Conservation (phyloP, 371 early-diverging fungal species). For the Rhizopus sp. region DNA sequence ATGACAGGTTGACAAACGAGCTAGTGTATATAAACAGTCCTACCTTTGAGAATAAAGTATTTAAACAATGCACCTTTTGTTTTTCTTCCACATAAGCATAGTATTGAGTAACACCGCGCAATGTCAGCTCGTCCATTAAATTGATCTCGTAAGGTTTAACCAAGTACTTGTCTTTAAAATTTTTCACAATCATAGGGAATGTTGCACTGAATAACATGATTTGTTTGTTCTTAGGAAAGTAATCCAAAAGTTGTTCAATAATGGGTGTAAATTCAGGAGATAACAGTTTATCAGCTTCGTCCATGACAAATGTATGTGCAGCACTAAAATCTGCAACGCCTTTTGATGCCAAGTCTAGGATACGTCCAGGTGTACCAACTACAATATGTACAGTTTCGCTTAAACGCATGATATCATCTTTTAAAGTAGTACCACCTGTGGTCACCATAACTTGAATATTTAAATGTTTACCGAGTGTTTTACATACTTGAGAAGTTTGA, state of each 20-base stretch:
- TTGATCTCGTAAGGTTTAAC: slow-evolving; percentile 96
- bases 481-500: slow-evolving; percentile 94
- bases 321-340: slow-evolving; percentile 85
- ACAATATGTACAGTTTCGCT: slow-evolving; percentile 90
- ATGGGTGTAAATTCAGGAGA: slow-evolving; percentile 95
- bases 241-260: slow-evolving; percentile 87
- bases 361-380: slow-evolving; percentile 97
- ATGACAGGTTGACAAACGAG: not conserved
- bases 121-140: slow-evolving; percentile 97
- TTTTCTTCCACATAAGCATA: slow-evolving; percentile 97
- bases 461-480: slow-evolving; percentile 90
- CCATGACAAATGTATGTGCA: slow-evolving; percentile 92
- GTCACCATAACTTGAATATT: slow-evolving; percentile 93
- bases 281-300: slow-evolving; percentile 98
- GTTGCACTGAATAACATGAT: slow-evolving; percentile 98
- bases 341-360: slow-evolving; percentile 93
- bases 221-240: slow-evolving; percentile 84
- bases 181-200: slow-evolving; percentile 96
- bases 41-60: slow-evolving; percentile 93
- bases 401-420: slow-evolving; percentile 97
- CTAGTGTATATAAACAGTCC: not conserved
- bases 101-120: slow-evolving; percentile 97
- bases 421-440: slow-evolving; percentile 95
- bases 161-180: slow-evolving; percentile 93
- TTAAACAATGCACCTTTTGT: slow-evolving; percentile 97